Conservation (phyloP, 1,139 yeast species). For the Geotrichum phurueaensis region DNA sequence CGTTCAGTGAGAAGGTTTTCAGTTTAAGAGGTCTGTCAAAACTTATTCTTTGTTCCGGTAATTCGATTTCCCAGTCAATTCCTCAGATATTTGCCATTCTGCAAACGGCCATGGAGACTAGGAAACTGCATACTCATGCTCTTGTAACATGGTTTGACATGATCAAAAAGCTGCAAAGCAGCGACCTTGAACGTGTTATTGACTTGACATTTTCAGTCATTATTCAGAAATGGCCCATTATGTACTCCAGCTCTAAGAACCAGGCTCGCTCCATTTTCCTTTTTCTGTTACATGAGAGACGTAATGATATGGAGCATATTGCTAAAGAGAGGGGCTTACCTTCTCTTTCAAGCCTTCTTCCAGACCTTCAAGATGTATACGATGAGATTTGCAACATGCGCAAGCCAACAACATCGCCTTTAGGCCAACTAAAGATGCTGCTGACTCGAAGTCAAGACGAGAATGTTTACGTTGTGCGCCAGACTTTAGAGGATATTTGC, state of each 20-base stretch:
- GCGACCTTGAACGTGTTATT: constrained; percentile 51
- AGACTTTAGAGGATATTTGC: constrained; percentile 64
- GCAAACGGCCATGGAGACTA: constrained; percentile 68
- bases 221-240: constrained; percentile 56
- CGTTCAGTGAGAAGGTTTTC: constrained; percentile 64
- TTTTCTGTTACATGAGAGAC: constrained; percentile 19
- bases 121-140: constrained; percentile 56
- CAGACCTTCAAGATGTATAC: constrained; percentile 24
- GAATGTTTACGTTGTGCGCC: constrained; percentile 71
- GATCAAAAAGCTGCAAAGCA: constrained; percentile 41
- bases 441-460: constrained; percentile 55
- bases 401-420: not conserved
- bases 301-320: constrained; percentile 12
- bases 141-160: constrained; percentile 59
- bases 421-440: constrained; percentile 7
- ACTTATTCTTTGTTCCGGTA: constrained; percentile 55
- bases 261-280: constrained; percentile 23
- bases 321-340: constrained; percentile 27
- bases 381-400: constrained; percentile 1
- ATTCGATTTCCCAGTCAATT: constrained; percentile 63
- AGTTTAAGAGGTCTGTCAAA: constrained; percentile 71
- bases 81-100: constrained; percentile 87
- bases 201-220: constrained; percentile 53
- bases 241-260: constrained; percentile 22
- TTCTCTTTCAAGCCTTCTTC: constrained; percentile 21